Base-by-base conservation (phyloP, 345 rosid genomes). In the Dovyalis caffra region DNA sequence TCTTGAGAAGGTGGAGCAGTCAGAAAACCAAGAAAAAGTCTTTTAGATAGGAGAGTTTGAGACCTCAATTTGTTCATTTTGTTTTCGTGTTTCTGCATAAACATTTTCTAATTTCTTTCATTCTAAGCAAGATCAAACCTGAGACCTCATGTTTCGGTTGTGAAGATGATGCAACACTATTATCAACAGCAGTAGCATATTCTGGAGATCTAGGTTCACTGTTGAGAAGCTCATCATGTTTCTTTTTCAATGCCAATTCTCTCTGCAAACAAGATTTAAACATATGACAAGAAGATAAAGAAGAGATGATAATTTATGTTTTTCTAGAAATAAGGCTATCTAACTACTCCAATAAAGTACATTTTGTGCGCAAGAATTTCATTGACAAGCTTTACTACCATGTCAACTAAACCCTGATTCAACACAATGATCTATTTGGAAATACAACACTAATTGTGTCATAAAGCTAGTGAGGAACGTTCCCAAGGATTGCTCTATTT, bases 161-260 rank as follows among this genome's bases (percentile, higher is more conserved):
- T 58, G 72, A 45, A 31, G 71, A 34, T 47, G 73, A 51, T 67
- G 68, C 69, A 47, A 56, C 76, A 49, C 60, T 56, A 28, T 75
- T 78, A 71, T 70, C 40, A 76, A 63, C 61, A 66, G 60, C 71
- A 57, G 77, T 1, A 47, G 81, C 74, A 20, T 71, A 79, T 53
- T 71, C 75, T 32, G 76, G 75, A 83, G 83, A 87, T 63, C 75
- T 74, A 25, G 71, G 33, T 74, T 56, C 73, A 74, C 74, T 72
- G 72, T 34, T 74, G 40, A 74, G 37, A 53, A 88, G 90, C 80
- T 90, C 88, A 2, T 81, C 88, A 8, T 81, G 88, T 75, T 92
- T 95, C 92, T 85, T 95, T 78, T 70, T 81, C 83, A 91, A 68
- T 67, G 97, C 99, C 2, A 92, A 80, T 82, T 91, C 89, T 85